These are phyloP conservation scores for Zalaria sp. DNA, from an alignment of 2,329 filamentous ascomycete species.

Conservation along the genomic window DNA sequence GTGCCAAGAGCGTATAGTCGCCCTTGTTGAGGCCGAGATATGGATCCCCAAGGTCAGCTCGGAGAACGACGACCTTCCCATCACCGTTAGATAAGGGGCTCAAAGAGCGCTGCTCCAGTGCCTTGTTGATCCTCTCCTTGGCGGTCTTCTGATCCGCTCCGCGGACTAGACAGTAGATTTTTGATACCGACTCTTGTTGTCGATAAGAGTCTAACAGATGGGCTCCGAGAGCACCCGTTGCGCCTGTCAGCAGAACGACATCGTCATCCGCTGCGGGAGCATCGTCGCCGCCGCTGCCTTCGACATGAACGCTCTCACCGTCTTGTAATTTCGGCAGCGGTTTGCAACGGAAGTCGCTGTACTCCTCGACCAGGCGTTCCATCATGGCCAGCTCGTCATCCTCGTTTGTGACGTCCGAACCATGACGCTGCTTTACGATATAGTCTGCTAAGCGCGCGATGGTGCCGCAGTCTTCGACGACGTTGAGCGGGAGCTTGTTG, in stretches of 20 bases:
- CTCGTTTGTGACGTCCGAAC: slow-evolving; percentile 12
- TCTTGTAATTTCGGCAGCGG: neutral
- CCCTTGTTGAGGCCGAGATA: slow-evolving; percentile 33
- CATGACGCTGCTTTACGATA: slow-evolving; percentile 25
- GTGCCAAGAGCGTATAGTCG: slow-evolving; percentile 27
- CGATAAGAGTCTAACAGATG: slow-evolving; percentile 35
- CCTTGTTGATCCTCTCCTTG: slow-evolving; percentile 28
- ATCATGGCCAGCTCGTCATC: slow-evolving; percentile 28
- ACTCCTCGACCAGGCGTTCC: slow-evolving; percentile 32
- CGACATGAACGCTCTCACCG: slow-evolving; percentile 8
- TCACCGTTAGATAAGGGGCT: slow-evolving; percentile 11
- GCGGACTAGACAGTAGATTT: slow-evolving; percentile 44
- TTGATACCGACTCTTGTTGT: slow-evolving; percentile 21
- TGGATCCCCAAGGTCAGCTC: slow-evolving; percentile 31
- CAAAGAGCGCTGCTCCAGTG: slow-evolving; percentile 25
- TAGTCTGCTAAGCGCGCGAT: slow-evolving; percentile 27
- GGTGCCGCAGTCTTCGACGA: slow-evolving; percentile 46
- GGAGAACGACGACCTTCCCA: slow-evolving; percentile 32
- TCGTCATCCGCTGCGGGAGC: slow-evolving; percentile 2
- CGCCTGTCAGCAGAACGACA: slow-evolving; percentile 31
- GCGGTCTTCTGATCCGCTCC: slow-evolving; percentile 29
- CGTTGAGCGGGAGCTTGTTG: slow-evolving; percentile 36
- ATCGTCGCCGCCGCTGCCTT: neutral
- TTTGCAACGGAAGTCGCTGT: slow-evolving; percentile 25
- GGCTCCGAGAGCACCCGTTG: slow-evolving; percentile 37